These are phyloP conservation scores for Gyromitra esculenta DNA, from an alignment of 2,329 filamentous ascomycete genomes.

Conservation along the genomic window DNA sequence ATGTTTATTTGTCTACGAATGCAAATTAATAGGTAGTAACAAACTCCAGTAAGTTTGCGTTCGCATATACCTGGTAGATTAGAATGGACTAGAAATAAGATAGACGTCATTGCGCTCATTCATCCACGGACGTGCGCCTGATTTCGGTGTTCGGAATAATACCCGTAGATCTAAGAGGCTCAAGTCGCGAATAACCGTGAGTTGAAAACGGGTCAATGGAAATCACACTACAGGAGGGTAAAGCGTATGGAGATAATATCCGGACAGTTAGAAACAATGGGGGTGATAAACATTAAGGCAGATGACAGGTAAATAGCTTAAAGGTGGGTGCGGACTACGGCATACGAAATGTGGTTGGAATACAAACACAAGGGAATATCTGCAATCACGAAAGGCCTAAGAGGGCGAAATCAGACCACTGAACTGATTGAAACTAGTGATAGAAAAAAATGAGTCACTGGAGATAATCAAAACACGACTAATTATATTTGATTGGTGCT, in stretches of 20 bases:
- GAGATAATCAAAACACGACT: not conserved
- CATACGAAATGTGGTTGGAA: constrained; percentile 32
- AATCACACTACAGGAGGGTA: constrained; percentile 18
- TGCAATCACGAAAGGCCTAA: constrained; percentile 12
- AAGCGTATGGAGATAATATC: constrained; percentile 12
- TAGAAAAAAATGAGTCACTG: not conserved
- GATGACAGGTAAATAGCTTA: constrained; percentile 19
- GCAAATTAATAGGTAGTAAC: constrained; percentile 18
- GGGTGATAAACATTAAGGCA: constrained; percentile 24
- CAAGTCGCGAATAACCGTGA: constrained; percentile 37
- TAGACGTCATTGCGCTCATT: constrained; percentile 26
- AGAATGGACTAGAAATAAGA: constrained; percentile 14
- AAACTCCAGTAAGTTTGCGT: constrained; percentile 37
- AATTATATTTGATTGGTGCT: not conserved
- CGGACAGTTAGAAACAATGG: constrained; percentile 8
- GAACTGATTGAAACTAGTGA: not conserved
- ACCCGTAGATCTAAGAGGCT: constrained; percentile 37
- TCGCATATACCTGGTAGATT: constrained; percentile 21
- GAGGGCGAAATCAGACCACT: constrained; percentile 2
- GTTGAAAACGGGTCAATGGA: constrained; percentile 43
- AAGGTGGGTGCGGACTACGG: constrained; percentile 18
- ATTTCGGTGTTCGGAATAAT: constrained; percentile 27
- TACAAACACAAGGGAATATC: constrained; percentile 34
- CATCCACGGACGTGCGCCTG: constrained; percentile 19
- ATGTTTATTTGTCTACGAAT: constrained; percentile 1